A percentile compares a stretch with the other conserved stretches of the same genome.
These are phyloP conservation scores for Mycena epipterygia DNA, from an alignment of 768 basidiomycete genomes.

Conservation along the genomic window DNA sequence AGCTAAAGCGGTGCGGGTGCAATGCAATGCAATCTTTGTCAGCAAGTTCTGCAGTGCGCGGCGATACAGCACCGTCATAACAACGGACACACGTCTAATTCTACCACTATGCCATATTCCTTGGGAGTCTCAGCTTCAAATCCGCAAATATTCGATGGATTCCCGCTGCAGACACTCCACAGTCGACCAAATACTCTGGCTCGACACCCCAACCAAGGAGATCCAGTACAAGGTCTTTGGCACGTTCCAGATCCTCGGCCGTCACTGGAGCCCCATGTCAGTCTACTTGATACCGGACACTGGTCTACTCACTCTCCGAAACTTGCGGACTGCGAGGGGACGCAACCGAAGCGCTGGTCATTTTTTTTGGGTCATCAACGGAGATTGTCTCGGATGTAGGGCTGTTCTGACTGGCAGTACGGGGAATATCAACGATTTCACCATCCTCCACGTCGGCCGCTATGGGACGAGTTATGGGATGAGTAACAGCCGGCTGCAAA, in stretches of 20 bases:
- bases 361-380: background rate
- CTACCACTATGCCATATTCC: background rate
- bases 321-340: background rate
- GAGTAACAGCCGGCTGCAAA: background rate
- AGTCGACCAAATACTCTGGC: constrained; percentile 62
- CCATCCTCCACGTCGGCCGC: background rate
- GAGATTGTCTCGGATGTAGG: background rate
- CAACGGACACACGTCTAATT: background rate
- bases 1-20: background rate
- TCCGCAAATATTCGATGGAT: constrained; percentile 59
- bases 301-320: background rate
- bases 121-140: constrained; percentile 44
- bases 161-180: constrained; percentile 55
- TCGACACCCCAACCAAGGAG: constrained; percentile 69
- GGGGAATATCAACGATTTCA: background rate
- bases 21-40: background rate
- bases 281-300: background rate
- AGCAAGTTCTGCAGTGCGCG: too few species aligned
- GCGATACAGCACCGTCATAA: too few species aligned
- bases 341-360: background rate
- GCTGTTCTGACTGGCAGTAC: background rate
- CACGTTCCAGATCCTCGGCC: constrained; percentile 55
- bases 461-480: background rate
- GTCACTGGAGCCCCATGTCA: constrained; percentile 49
- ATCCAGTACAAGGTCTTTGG: constrained; percentile 65